Evolutionary conservation across 2,329 filamentous ascomycete genomes (phyloP).

Genomic region (Blumeria hordei): DNA sequence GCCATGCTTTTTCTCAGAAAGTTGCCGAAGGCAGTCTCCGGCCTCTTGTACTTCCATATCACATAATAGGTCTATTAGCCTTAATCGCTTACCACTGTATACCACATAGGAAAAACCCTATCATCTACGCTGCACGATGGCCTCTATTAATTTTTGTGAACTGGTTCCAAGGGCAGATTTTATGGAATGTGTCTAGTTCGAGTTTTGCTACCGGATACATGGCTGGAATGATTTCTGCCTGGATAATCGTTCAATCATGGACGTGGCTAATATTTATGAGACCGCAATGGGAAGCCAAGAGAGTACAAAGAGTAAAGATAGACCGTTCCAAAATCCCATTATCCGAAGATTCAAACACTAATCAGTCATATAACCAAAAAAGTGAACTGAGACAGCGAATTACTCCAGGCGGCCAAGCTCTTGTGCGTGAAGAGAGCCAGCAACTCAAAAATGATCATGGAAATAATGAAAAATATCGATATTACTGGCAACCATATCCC

Average conservation of each 20-base stretch:
- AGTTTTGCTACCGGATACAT: conserved; percentile 27
- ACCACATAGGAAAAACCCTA: conserved; percentile 25
- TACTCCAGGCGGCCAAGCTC: background rate
- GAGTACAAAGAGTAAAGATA: conserved; percentile 16
- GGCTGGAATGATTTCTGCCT: conserved; percentile 24
- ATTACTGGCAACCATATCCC: conserved; percentile 37
- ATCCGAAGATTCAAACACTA: background rate
- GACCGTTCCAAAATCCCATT: background rate
- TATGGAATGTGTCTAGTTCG: conserved; percentile 21
- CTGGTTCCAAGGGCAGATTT: conserved; percentile 21
- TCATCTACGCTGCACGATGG: conserved; percentile 27
- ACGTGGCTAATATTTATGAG: conserved; percentile 27
- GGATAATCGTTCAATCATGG: conserved; percentile 25
- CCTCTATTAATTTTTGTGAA: conserved; percentile 22
- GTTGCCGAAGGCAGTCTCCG: conserved; percentile 18
- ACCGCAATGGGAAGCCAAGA: conserved; percentile 31
- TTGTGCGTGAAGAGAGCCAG: background rate
- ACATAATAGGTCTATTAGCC: conserved; percentile 22
- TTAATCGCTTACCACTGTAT: conserved; percentile 29
- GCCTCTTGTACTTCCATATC: conserved; percentile 28
- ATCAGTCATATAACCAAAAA: background rate
- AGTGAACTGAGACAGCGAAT: background rate
- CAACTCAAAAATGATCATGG: too few species aligned
- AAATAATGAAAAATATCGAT: conserved; percentile 15
- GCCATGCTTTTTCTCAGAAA: conserved; percentile 16